phyloP scores from a whole-genome alignment of 495 filamentous ascomycete genomes.

The Xylaria curta region DNA sequence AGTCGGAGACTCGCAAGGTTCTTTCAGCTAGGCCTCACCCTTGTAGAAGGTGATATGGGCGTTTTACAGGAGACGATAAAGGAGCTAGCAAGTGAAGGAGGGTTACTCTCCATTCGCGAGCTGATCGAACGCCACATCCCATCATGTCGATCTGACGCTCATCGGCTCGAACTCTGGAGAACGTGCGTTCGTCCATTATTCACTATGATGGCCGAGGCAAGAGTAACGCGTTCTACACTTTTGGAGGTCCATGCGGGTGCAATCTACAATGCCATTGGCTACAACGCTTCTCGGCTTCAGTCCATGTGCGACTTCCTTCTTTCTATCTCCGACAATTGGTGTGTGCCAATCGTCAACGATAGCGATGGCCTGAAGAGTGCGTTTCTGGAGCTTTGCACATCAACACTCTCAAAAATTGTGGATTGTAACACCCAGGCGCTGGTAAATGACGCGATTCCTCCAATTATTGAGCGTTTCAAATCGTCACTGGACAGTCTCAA shows the following conservation, averaged over 20 bases:
- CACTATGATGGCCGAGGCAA: constrained; percentile 25
- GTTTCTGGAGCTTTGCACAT: constrained; percentile 35
- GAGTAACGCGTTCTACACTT: constrained; percentile 27
- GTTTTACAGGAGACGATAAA: constrained; percentile 22
- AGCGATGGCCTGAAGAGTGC: constrained; percentile 22
- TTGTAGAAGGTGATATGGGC: constrained; percentile 24
- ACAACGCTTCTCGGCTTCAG: constrained; percentile 23
- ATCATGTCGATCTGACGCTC: neutral
- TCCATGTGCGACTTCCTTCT: constrained; percentile 30
- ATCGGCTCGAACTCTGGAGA: constrained; percentile 25
- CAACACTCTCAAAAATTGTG: constrained; percentile 34
- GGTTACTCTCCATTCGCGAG: constrained; percentile 20
- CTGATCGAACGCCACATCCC: constrained; percentile 25
- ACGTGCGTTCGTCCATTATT: constrained; percentile 27
- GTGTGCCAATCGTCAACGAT: neutral
- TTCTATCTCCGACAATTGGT: neutral
- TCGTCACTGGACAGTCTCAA: constrained; percentile 14
- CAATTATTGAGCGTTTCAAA: constrained; percentile 22
- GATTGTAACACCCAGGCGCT: constrained; percentile 38
- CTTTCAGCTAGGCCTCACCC: constrained; percentile 25
- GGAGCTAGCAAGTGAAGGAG: constrained; percentile 26
- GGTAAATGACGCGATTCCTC: constrained; percentile 29
- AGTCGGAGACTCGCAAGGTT: constrained; percentile 8
- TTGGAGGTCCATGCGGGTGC: constrained; percentile 26
- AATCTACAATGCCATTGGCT: constrained; percentile 28